These are phyloP conservation scores for Aegilops speltoides DNA, from an alignment of 176 grass and related monocot species.

Conservation along the genomic window DNA sequence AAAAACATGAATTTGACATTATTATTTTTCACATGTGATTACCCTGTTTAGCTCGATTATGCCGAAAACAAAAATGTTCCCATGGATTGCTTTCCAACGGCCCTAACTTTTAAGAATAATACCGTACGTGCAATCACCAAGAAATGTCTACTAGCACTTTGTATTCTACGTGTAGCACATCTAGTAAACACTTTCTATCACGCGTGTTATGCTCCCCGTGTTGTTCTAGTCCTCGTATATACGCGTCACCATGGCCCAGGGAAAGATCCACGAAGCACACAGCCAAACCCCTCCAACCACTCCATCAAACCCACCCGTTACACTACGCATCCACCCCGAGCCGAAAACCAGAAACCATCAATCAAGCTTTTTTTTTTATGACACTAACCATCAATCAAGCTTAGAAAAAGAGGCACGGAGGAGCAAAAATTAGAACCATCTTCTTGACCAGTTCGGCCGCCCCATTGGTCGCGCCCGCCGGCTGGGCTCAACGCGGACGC, in stretches of 20 bases:
- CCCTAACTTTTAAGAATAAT: too few relatives aligned
- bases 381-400: neutral
- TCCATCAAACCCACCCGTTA: conserved; percentile 8
- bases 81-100: too few relatives aligned
- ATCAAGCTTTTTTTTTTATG: neutral
- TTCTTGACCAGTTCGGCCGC: conserved; percentile 16
- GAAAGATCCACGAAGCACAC: conserved; percentile 2
- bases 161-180: too few relatives aligned
- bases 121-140: too few relatives aligned
- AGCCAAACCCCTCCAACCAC: conserved; percentile 7
- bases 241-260: neutral
- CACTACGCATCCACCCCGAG: neutral
- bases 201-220: neutral
- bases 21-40: too few relatives aligned
- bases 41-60: too few relatives aligned
- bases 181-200: neutral
- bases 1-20: too few relatives aligned
- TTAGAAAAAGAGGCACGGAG: neutral
- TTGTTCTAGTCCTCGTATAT: neutral
- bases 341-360: neutral
- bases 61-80: too few relatives aligned
- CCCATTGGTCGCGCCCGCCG: conserved; percentile 39
- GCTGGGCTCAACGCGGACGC: conserved; percentile 29
- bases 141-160: too few relatives aligned
- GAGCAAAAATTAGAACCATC: neutral